These are phyloP conservation scores for Euphorbia tirucalli DNA, from an alignment of 345 rosid genomes.

Conservation along the genomic window DNA sequence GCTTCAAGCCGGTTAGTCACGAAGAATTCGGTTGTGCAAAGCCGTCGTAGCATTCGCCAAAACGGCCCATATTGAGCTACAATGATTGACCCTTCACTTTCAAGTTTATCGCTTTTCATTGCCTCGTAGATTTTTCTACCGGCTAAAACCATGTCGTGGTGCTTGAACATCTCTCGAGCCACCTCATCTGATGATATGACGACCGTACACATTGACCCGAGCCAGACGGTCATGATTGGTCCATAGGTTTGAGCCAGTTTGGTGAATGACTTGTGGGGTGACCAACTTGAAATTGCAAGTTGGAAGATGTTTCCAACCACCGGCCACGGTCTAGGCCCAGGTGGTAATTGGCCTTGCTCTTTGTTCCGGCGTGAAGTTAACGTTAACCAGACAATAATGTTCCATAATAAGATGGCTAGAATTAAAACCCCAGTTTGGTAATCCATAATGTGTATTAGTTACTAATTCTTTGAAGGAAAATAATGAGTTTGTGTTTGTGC, in stretches of 20 bases:
- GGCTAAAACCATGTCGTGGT: constrained; percentile 59
- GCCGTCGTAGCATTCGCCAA: constrained; percentile 70
- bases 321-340: constrained; percentile 66
- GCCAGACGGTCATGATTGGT: constrained; percentile 68
- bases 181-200: constrained; percentile 63
- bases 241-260: constrained; percentile 49
- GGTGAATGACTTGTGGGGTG: constrained; percentile 55
- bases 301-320: constrained; percentile 69
- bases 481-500: no score
- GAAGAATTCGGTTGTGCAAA: constrained; percentile 66
- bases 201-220: constrained; percentile 68
- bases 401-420: constrained; percentile 33
- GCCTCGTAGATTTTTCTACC: constrained; percentile 79
- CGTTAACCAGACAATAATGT: constrained; percentile 40
- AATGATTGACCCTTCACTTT: constrained; percentile 59
- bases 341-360: constrained; percentile 43
- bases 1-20: constrained; percentile 58
- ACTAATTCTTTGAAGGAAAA: no score
- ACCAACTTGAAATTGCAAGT: constrained; percentile 42
- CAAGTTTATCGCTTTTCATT: constrained; percentile 53
- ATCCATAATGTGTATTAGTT: no score
- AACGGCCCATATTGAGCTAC: constrained; percentile 72
- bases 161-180: constrained; percentile 72
- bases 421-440: constrained; percentile 26
- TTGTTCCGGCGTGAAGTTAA: constrained; percentile 36